Conservation (phyloP, 164 flowering plant genomes). For the Umbilicus rupestris region DNA sequence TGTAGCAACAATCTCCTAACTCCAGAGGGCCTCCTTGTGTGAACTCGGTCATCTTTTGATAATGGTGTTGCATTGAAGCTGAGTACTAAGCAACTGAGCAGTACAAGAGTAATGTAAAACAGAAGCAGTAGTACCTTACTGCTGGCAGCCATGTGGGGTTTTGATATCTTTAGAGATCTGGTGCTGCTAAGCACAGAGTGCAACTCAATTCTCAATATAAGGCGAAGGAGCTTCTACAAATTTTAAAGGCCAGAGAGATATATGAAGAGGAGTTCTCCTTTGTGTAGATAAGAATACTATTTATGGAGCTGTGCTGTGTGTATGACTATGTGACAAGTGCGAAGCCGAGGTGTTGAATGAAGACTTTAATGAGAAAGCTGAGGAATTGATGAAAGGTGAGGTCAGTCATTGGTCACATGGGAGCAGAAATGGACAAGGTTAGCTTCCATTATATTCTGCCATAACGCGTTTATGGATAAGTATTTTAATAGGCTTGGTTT, state of each 20-base stretch:
- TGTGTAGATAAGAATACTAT: background rate
- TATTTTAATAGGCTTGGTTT: background rate
- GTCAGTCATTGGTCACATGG: conserved; percentile 1
- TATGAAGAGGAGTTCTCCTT: background rate
- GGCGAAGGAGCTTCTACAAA: background rate
- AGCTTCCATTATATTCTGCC: background rate
- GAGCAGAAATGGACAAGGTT: conserved; percentile 4
- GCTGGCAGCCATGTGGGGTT: conserved; percentile 1
- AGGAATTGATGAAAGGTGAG: background rate
- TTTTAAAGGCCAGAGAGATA: background rate
- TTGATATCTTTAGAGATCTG: background rate
- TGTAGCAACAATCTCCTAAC: background rate
- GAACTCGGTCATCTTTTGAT: background rate
- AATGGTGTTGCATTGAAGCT: background rate
- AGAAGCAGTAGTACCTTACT: background rate
- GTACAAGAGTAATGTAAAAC: background rate
- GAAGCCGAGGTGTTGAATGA: background rate
- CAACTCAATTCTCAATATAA: background rate
- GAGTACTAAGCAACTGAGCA: background rate
- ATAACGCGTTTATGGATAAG: background rate
- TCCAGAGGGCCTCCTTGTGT: background rate
- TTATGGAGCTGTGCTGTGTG: conserved; percentile 1
- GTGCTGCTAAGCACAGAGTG: background rate
- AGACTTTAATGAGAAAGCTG: background rate
- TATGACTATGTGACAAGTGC: background rate